Base-by-base conservation (phyloP, 306 rosid genomes). In the Quercus aquifolioides region DNA sequence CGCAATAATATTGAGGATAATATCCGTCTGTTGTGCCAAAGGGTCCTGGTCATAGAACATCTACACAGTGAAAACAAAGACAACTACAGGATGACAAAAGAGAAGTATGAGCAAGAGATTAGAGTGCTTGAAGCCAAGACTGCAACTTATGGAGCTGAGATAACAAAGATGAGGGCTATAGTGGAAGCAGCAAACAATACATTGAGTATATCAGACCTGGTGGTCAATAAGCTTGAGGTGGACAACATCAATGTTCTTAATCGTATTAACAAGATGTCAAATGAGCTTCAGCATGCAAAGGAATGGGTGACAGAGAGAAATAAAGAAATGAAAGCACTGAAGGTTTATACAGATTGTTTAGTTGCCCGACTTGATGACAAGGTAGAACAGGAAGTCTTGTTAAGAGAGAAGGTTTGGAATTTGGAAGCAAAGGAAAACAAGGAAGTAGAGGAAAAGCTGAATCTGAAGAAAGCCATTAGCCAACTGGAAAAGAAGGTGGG, bases 11-110 rank as follows among this genome's bases (percentile, higher is more conserved):
- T 90, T 57, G 94, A 92, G 73, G 93, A 89, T 49, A 85, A 83
- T 19, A 81, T 94, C 20, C 86, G 90, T 17, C 17, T 94, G 49
- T 43, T 94, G 69, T 83, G 79, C 62, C 92, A 80, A 35, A 89
- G 94, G 58, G 80, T 94, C 83, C 87, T 81, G 51, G 89, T 91
- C 1, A 89, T 96, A 12, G 98, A 94, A 75, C 93, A 91, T 35
- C 65, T 92, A 23, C 91, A 91, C 69, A 83, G 59, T 5, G 93
- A 94, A 38, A 89, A 81, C 84, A 91, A 86, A 77, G 85, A 85
- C 19, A 84, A 83, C 74, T 87, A 80, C 86, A 87, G 78, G 72
- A 15, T 69, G 28, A 69, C 74, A 38, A 86, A 79, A 59, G 69
- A 49, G 7, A 87, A 77, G 77, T 87, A 86, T 20, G 86, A 90